Base-by-base conservation (phyloP, 495 filamentous ascomycete genomes). In the Pyronema domesticum region DNA sequence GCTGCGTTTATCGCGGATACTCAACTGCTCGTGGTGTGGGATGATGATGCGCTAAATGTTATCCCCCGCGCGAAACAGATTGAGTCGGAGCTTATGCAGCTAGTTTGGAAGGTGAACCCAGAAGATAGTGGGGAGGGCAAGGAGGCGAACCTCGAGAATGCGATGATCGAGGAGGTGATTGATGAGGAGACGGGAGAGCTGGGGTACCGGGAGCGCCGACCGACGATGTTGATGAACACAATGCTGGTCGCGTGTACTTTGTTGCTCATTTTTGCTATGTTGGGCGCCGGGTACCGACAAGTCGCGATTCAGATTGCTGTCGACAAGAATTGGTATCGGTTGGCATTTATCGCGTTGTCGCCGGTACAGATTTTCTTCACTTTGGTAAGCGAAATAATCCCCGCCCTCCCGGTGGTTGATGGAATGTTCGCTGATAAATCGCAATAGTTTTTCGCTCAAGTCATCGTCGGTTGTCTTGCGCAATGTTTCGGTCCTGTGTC, bases 281-380 rank as follows among this genome's bases (percentile, higher is more conserved):
- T 87, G 9, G 83, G 83, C 7, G 76, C 80, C 19, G 83, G 81
- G 34, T 80, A 73, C 57, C 72, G 81, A 18, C 72, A 77, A 61
- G 71, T 88, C 53, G 80, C 77, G 14, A 77, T 82, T 54, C 80
- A 85, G 68, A 70, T 77, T 15, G 73, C 73, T 9, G 79, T 82
- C 44, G 83, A 87, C 60, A 66, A 70, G 34, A 74, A 67, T 58
- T 83, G 74, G 54, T 52, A 72, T 15, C 77, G 83, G 1, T 61
- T 86, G 19, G 76, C 73, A 15, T 77, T 87, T 52, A 57, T 84
- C 3, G 72, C 69, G 0, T 63, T 86, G 19, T 73, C 76, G 50
- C 83, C 82, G 3, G 70, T 86, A 14, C 83, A 86, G 65, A 73
- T 86, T 52, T 87, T 86, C 72, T 86, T 87, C 69, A 83, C 83